Conservation (phyloP, 805 yeast genomes). For the Cyberlindnera suaveolens region DNA sequence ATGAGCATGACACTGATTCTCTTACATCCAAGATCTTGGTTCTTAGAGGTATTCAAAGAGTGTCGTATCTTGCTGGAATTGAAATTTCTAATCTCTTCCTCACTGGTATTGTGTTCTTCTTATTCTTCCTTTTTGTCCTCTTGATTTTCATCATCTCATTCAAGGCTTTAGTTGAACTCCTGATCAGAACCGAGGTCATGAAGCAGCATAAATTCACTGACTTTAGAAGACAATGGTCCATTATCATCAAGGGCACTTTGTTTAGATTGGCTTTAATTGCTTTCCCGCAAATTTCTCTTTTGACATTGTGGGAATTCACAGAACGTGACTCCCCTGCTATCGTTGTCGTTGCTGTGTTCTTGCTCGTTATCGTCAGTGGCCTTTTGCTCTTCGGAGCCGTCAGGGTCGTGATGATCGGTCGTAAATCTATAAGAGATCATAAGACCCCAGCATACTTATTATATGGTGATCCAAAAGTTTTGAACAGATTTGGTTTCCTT, state of each 20-base stretch:
- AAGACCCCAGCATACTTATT: slow-evolving; percentile 89
- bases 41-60: slow-evolving; percentile 88
- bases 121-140: slow-evolving; percentile 65
- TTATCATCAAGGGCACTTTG: slow-evolving; percentile 82
- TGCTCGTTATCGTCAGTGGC: slow-evolving; percentile 50
- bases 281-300: slow-evolving; percentile 76
- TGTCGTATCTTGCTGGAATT: slow-evolving; percentile 74
- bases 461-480: slow-evolving; percentile 73
- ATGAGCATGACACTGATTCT: slow-evolving; percentile 55
- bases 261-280: slow-evolving; percentile 80
- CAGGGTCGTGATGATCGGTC: slow-evolving; percentile 70
- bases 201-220: slow-evolving; percentile 59
- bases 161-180: slow-evolving; percentile 64
- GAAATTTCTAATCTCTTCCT: slow-evolving; percentile 83
- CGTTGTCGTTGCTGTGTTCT: slow-evolving; percentile 69
- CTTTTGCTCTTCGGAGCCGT: slow-evolving; percentile 67
- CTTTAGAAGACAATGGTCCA: slow-evolving; percentile 77
- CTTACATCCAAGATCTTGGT: slow-evolving; percentile 67
- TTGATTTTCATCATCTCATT: slow-evolving; percentile 50
- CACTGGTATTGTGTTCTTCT: slow-evolving; percentile 79
- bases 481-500: slow-evolving; percentile 86
- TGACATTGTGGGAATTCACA: slow-evolving; percentile 88
- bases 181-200: slow-evolving; percentile 51
- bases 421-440: slow-evolving; percentile 61
- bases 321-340: slow-evolving; percentile 79